Evolutionary conservation across 305 asterid species (phyloP), one percentile per base, ranked within the genome.

Genomic region (Petunia hybrid): DNA sequence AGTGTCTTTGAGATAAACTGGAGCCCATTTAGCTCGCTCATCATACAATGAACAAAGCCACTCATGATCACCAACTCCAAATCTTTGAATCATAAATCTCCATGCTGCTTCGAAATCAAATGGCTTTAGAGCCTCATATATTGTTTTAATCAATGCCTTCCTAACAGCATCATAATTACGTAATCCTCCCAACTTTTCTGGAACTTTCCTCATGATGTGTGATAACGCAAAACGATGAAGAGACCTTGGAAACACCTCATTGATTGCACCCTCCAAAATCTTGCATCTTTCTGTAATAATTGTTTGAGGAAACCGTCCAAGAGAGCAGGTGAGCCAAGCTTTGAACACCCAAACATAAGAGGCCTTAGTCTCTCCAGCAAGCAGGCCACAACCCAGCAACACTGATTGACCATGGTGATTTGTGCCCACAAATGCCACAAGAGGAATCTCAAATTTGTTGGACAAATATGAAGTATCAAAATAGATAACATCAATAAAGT

Each of bases 371-470:
- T 90, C 98, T 7, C 89, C 84, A 3, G 95, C 86, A 81, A 94
- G 96, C 77, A 92, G 83, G 74, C 97, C 97, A 82, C 98, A 92
- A 31, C 97, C 98, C 63, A 94, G 91, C 83, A 92, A 88, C 70
- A 92, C 87, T 3, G 87, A 87, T 71, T 89, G 96, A 55, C 91
- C 96, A 77, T 94, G 97, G 86, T 94, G 93, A 90, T 94, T 94
- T 78, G 87, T 78, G 81, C 97, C 93, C 53, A 94, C 95, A 83
- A 94, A 86, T 64, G 90, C 74, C 82, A 90, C 92, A 6, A 94
- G 91, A 65, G 97, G 97, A 59, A 86, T 84, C 89, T 92, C 98
- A 42, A 87, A 92, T 76, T 90, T 92, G 87, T 85, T 91, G 41
- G 91, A 85, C 87, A 92, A 84, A 85, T 90, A 92, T 42, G 94